Conservation (phyloP, 352 stramenopile genomes). For the Phytophthora sansomeana region DNA sequence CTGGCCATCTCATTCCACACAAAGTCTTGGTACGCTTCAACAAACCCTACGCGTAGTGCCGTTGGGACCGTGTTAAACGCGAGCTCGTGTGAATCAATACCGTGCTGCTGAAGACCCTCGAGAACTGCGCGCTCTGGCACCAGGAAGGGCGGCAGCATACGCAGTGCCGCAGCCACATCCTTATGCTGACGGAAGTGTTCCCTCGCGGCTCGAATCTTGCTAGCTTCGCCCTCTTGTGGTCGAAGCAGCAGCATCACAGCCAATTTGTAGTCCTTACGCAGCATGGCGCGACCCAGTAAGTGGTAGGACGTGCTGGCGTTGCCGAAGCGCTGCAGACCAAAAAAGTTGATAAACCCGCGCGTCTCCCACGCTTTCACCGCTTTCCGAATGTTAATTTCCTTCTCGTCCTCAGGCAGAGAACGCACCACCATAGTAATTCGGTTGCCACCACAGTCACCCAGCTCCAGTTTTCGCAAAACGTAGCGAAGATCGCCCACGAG, state of each 20-base stretch:
- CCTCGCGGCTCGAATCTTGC: constrained; percentile 78
- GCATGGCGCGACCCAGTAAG: constrained; percentile 90
- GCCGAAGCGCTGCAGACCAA: constrained; percentile 96
- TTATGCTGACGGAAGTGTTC: constrained; percentile 89
- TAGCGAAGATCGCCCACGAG: constrained; percentile 94
- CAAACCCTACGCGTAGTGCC: constrained; percentile 68
- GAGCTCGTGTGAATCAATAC: constrained; percentile 75
- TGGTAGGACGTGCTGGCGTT: constrained; percentile 83
- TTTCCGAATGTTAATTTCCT: constrained; percentile 47
- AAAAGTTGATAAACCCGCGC: constrained; percentile 97
- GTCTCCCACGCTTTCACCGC: constrained; percentile 59
- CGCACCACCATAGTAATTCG: constrained; percentile 94
- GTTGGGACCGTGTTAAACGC: constrained; percentile 74
- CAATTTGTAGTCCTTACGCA: constrained; percentile 95
- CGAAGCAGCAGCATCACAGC: constrained; percentile 94
- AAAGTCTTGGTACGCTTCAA: constrained; percentile 93
- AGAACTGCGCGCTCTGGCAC: constrained; percentile 76
- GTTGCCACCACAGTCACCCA: constrained; percentile 94
- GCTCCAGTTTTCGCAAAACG: constrained; percentile 79
- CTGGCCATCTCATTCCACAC: constrained; percentile 97
- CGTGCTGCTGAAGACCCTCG: constrained; percentile 77
- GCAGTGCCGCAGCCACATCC: constrained; percentile 75
- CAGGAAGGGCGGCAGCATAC: constrained; percentile 81
- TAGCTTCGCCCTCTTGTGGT: constrained; percentile 82
- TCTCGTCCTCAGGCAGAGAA: constrained; percentile 77